Evolutionary conservation across 805 yeast genomes (phyloP), one percentile per base, ranked within the genome.

Genomic region (Pichia nakasei): DNA sequence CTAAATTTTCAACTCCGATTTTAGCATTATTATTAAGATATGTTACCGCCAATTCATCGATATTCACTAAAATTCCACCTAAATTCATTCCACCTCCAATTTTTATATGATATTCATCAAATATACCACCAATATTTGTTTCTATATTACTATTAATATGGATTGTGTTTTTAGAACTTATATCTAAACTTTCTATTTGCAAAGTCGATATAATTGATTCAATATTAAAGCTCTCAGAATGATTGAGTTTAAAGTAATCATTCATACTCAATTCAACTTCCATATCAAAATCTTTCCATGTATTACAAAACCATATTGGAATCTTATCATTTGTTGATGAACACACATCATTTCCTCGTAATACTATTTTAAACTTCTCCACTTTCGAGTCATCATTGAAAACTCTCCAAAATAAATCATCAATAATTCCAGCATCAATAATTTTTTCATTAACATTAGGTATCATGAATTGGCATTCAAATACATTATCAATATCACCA

Each of bases 341-440:
- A 29, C 17, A 29, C 15, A 29, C 7, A 13, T 29, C 32, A 9
- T 15, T 6, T 13, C 32, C 32, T 29, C 15, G 12, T 3, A 29
- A 9, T 13, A 12, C n/a, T 29, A 29, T 29, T 15, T 29, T 15
- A 29, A 29, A 29, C 15, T 29, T 29, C 9, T 40, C 36, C 2
- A 37, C 7, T 3, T 40, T 18, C 4, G 38, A 24, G 34, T 44
- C 44, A 27, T 41, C 44, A 33, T 44, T 44, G 3, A 44, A 22
- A 2, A 40, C 3, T 21, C 44, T 33, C 44, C 44, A 37, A 9
- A 44, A 17, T 13, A 44, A 5, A 17, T 44, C 44, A 37, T 44
- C 31, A n/a, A 44, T 18, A 8, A 37, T 18, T 0, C 41, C 44
- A 9, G 15, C 11, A 7, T 32, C 18, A 9, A 44, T 34, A 5